Evolutionary conservation across 306 rosid genomes (phyloP).

Genomic region (Phaseolus lunatus): DNA sequence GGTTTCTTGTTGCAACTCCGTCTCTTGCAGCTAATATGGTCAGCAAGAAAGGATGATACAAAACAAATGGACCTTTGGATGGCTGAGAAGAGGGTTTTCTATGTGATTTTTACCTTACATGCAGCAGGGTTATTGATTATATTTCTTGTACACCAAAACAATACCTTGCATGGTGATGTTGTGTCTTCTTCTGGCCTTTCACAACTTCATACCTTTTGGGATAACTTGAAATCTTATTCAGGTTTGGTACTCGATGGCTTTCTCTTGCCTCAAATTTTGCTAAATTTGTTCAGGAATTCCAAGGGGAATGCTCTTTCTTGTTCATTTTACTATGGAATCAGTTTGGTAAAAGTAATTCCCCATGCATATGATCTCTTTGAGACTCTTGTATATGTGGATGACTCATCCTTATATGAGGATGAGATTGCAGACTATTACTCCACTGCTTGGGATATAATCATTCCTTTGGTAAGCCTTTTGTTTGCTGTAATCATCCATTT

Average conservation of each 20-base stretch:
- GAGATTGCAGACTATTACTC: slow-evolving; percentile 44
- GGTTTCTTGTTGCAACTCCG: slow-evolving; percentile 53
- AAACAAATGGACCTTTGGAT: slow-evolving; percentile 41
- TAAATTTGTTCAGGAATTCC: slow-evolving; percentile 47
- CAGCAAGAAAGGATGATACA: slow-evolving; percentile 41
- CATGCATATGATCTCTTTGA: slow-evolving; percentile 62
- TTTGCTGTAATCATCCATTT: slow-evolving; percentile 53
- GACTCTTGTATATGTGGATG: slow-evolving; percentile 38
- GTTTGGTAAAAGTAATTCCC: slow-evolving; percentile 51
- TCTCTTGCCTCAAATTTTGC: slow-evolving; percentile 60
- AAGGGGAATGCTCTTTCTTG: slow-evolving; percentile 46
- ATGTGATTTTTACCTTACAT: slow-evolving; percentile 28
- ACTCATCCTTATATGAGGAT: slow-evolving; percentile 40
- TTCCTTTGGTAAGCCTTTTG: slow-evolving; percentile 39
- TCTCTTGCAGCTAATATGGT: slow-evolving; percentile 50
- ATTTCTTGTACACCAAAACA: slow-evolving; percentile 1
- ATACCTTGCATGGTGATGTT: not conserved
- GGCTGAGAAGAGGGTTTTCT: slow-evolving; percentile 46
- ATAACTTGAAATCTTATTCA: slow-evolving; percentile 42
- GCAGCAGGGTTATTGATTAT: slow-evolving; percentile 37
- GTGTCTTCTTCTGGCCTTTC: not conserved
- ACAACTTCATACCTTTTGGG: slow-evolving; percentile 33
- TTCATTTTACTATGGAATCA: slow-evolving; percentile 57
- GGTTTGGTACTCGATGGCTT: slow-evolving; percentile 54
- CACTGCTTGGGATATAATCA: slow-evolving; percentile 52